Base-by-base conservation (phyloP, 208 protist species). In the Trypanosoma lewisi region DNA sequence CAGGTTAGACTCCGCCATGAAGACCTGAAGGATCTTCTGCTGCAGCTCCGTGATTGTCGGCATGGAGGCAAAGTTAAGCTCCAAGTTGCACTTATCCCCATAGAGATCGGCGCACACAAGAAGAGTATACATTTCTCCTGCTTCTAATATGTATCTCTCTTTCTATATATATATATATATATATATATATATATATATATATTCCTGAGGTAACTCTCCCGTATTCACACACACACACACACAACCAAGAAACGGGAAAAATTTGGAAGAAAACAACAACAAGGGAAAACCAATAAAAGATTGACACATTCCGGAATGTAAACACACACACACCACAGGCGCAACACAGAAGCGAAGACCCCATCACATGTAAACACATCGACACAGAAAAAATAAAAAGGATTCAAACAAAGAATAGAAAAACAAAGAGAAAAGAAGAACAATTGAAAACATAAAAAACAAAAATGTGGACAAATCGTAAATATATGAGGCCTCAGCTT, bases 71-170 rank as follows among this genome's bases (percentile, higher is more conserved):
- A 91, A 82, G 3, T 67, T 81, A 21, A 94, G 21, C 67, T 94
- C 85, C 0, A 92, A 64, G 42, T 94, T 94, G 25, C 85, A 77
- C 70, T 94, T 94, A 14, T 83, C 83, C 4, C 88, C 81, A 50
- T 72, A 77, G 5, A 94, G 41, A 58, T 94, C 85, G 17, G 88
- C 85, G 45, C 85, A 91, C 47, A 80, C 83, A 39, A 94, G 65
- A 39, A 94, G 28, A 19, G 77, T 87, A 70, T 83, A 94, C 85
- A 91, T 91, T 4, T 12, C 16, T 23, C n/a, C 25, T 9, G 23
- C 21, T 66, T 33, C 33, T 41, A 21, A n/a, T n/a, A n/a, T 17
- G 3, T 14, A 7, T 36, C 33, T 23, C 19, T 19, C 55, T 27
- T 30, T 41, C 0, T 25, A 1, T 51, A 11, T 17, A 44, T n/a